Percentiles rank a stretch among this genome's conserved stretches.
Evolutionary conservation across 2,329 filamentous ascomycete genomes (phyloP).

Genomic region (Huntiella abstrusa): DNA sequence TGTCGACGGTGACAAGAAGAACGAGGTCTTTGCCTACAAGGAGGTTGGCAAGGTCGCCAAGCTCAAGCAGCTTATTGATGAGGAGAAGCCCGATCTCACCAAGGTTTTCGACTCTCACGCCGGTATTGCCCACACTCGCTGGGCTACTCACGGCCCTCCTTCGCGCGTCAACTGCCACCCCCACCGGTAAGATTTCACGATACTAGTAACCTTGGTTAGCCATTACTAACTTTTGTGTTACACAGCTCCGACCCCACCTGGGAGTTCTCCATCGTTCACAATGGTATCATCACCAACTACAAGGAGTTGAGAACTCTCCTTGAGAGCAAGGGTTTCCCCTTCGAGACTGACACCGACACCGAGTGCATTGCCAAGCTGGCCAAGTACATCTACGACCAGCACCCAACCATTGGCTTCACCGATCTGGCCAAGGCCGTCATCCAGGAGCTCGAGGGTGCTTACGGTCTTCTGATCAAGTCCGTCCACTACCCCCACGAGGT

Average conservation of each 20-base stretch:
- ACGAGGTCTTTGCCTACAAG: constrained; percentile 93
- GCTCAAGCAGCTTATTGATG: constrained; percentile 79
- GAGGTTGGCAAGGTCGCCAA: constrained; percentile 98
- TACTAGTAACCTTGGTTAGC: not conserved
- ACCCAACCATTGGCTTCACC: constrained; percentile 88
- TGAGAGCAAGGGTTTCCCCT: constrained; percentile 86
- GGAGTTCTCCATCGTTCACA: constrained; percentile 97
- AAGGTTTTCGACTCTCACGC: constrained; percentile 97
- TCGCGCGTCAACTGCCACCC: constrained; percentile 95
- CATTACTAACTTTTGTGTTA: not conserved
- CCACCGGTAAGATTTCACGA: constrained; percentile 51
- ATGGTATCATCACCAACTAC: constrained; percentile 99
- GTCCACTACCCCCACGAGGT: constrained; percentile 97
- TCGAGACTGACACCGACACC: constrained; percentile 98
- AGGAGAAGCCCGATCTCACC: constrained; percentile 63
- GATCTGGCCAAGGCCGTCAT: constrained; percentile 94
- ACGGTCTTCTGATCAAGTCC: constrained; percentile 93
- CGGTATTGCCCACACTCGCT: constrained; percentile 96
- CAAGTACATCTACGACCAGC: constrained; percentile 93
- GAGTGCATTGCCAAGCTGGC: constrained; percentile 98
- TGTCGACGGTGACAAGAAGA: constrained; percentile 96
- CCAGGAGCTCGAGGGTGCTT: constrained; percentile 93
- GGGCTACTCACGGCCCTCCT: constrained; percentile 92
- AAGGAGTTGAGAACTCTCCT: constrained; percentile 95
- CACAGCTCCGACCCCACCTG: constrained; percentile 74